These are phyloP conservation scores for Ophiosphaerella korrae DNA, from an alignment of 2,329 filamentous ascomycete genomes.

Conservation along the genomic window DNA sequence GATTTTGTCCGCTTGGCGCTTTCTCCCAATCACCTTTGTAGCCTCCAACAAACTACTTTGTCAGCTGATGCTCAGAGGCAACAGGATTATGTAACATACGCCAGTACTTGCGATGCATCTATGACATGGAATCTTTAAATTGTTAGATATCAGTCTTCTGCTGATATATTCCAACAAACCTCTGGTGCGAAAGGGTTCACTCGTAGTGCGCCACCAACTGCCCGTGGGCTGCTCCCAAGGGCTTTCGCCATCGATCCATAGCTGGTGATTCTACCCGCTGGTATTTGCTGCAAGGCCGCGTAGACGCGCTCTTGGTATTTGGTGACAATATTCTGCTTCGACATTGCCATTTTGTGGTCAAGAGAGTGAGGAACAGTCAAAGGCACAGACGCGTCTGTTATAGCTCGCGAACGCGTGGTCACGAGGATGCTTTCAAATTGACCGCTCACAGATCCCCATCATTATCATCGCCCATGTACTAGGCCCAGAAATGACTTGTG, in stretches of 20 bases:
- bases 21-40: conserved; percentile 71
- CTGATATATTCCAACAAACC: no score
- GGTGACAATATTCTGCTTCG: conserved; percentile 36
- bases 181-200: conserved; percentile 81
- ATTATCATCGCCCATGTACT: background rate
- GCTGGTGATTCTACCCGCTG: conserved; percentile 74
- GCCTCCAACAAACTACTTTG: conserved; percentile 60
- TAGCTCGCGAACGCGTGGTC: conserved; percentile 27
- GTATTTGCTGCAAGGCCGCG: conserved; percentile 75
- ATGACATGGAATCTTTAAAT: conserved; percentile 71
- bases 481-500: no score
- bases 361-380: background rate
- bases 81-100: conserved; percentile 39
- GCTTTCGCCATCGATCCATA: conserved; percentile 74
- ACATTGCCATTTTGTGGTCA: conserved; percentile 9
- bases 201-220: conserved; percentile 77
- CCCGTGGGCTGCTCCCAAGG: conserved; percentile 72
- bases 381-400: conserved; percentile 8
- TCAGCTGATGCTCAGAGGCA: conserved; percentile 3
- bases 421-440: conserved; percentile 42
- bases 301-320: conserved; percentile 62
- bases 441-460: conserved; percentile 22
- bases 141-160: no score
- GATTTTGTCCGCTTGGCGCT: conserved; percentile 65
- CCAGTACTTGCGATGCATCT: conserved; percentile 77